Conservation (phyloP, 2,329 filamentous ascomycete species). For the Whalleya microplaca region DNA sequence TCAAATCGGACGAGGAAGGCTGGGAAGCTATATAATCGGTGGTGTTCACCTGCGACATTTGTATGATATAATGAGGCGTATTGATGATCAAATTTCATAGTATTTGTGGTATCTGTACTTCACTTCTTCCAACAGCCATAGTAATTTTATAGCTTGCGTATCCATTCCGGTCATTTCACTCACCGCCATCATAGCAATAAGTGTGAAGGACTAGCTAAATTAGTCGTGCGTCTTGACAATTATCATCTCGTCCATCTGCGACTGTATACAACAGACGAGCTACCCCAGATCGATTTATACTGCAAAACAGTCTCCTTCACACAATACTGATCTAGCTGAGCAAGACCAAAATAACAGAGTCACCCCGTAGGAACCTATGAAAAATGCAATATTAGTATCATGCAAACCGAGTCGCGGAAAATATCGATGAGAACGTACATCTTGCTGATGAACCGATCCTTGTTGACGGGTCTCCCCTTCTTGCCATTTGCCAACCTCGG, state of each 20-base stretch:
- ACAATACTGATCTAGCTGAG: conserved; percentile 64
- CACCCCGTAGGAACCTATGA: conserved; percentile 78
- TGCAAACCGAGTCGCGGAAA: not conserved
- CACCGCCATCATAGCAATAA: conserved; percentile 4
- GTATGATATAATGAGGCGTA: conserved; percentile 15
- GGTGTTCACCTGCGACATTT: conserved; percentile 5
- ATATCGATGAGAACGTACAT: conserved; percentile 63
- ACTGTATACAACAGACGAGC: conserved; percentile 10
- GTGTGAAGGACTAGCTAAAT: conserved; percentile 4
- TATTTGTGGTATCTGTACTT: conserved; percentile 19
- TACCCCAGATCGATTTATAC: conserved; percentile 3
- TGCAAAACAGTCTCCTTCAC: conserved; percentile 2
- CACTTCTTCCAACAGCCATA: conserved; percentile 11
- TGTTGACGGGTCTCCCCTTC: conserved; percentile 90
- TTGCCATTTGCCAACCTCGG: conserved; percentile 81
- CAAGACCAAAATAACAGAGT: conserved; percentile 85
- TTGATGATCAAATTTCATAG: conserved; percentile 12
- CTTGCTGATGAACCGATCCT: conserved; percentile 98
- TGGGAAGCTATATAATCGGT: conserved; percentile 39
- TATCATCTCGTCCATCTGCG: conserved; percentile 4
- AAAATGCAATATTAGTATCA: conserved; percentile 8
- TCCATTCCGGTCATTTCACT: conserved; percentile 1
- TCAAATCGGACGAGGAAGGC: conserved; percentile 49
- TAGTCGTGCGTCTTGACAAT: conserved; percentile 1
- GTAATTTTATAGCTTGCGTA: conserved; percentile 6